These are phyloP conservation scores for Epichloe aotearoae DNA, from an alignment of 2,329 filamentous ascomycete species.

Conservation along the genomic window DNA sequence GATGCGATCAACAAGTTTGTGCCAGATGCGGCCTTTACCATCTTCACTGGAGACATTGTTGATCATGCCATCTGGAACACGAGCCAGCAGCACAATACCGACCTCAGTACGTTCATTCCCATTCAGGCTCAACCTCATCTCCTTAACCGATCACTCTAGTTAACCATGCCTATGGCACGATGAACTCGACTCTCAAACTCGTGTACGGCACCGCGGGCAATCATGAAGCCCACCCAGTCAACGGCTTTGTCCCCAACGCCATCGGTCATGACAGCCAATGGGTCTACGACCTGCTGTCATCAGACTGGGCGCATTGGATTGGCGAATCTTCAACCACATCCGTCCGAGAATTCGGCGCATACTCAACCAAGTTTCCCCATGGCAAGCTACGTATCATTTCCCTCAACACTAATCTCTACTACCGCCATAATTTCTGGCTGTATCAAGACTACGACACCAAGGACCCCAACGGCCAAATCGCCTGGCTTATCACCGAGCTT, in stretches of 20 bases:
- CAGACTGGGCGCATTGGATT: conserved; percentile 34
- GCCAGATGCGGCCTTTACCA: conserved; percentile 35
- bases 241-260: conserved; percentile 31
- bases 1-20: conserved; percentile 32
- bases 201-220: conserved; percentile 43
- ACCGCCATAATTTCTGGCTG: conserved; percentile 41
- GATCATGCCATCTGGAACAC: conserved; percentile 39
- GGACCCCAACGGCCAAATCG: conserved; percentile 38
- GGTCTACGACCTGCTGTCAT: conserved; percentile 36
- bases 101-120: conserved; percentile 14
- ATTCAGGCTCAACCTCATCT: conserved; percentile 15
- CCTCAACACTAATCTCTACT: conserved; percentile 46
- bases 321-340: conserved; percentile 18
- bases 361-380: conserved; percentile 29
- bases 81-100: conserved; percentile 18
- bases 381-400: conserved; percentile 43
- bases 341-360: conserved; percentile 30
- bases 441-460: conserved; percentile 32
- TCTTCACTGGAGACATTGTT: conserved; percentile 48
- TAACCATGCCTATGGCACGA: conserved; percentile 31
- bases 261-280: conserved; percentile 30
- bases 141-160: conserved; percentile 15
- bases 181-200: conserved; percentile 26
- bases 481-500: conserved; percentile 40
- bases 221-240: conserved; percentile 40